phyloP scores from a whole-genome alignment of 2,329 filamentous ascomycete species.

The Sclerotinia minor region DNA sequence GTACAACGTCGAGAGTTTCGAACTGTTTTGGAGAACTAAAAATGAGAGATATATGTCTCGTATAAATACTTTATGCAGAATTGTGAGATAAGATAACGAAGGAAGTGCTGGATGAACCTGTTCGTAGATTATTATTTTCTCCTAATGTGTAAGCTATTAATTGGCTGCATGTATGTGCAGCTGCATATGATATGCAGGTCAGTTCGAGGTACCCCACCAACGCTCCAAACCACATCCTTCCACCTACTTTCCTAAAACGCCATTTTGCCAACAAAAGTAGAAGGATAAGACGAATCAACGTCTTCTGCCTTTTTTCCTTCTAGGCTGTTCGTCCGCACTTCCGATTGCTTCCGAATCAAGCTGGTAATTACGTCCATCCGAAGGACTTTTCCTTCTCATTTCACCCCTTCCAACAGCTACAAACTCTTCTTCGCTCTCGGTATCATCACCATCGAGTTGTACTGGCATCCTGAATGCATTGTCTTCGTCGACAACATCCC shows the following conservation, averaged over 20 bases:
- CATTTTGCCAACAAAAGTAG: background rate
- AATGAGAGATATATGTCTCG: background rate
- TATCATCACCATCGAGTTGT: slow-evolving; percentile 87
- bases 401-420: slow-evolving; percentile 71
- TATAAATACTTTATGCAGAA: slow-evolving; percentile 7
- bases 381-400: slow-evolving; percentile 81
- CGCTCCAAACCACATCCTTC: slow-evolving; percentile 13
- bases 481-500: slow-evolving; percentile 56
- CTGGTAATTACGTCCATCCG: slow-evolving; percentile 67
- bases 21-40: background rate
- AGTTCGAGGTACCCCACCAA: slow-evolving; percentile 19
- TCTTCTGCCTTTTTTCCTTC: slow-evolving; percentile 33
- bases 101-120: slow-evolving; percentile 11
- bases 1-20: background rate
- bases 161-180: slow-evolving; percentile 10
- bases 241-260: slow-evolving; percentile 7
- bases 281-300: slow-evolving; percentile 24
- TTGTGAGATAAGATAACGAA: slow-evolving; percentile 25
- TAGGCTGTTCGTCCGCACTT: slow-evolving; percentile 44
- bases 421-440: slow-evolving; percentile 91
- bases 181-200: slow-evolving; percentile 25
- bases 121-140: slow-evolving; percentile 16
- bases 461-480: slow-evolving; percentile 86
- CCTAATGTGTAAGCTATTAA: slow-evolving; percentile 26
- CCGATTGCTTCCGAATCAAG: slow-evolving; percentile 53